Percentiles rank a stretch among this genome's conserved stretches.
phyloP scores from a whole-genome alignment of 2,329 filamentous ascomycete species.

The Dactylella cylindrospora region DNA sequence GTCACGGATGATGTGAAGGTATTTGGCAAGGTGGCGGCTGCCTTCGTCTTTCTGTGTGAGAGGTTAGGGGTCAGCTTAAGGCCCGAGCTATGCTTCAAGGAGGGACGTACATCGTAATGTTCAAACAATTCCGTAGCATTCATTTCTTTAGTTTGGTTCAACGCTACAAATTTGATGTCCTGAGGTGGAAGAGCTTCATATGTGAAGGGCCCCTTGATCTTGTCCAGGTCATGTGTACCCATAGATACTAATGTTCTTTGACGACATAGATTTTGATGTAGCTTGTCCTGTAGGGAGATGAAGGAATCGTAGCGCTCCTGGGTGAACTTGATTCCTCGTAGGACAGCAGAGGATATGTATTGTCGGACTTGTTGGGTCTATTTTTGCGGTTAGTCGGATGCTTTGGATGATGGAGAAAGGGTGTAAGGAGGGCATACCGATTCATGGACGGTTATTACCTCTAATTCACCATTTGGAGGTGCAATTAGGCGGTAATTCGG shows the following conservation, averaged over 20 bases:
- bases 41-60: constrained; percentile 75
- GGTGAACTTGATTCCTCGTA: constrained; percentile 89
- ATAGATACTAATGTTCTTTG: constrained; percentile 94
- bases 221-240: constrained; percentile 94
- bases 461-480: constrained; percentile 70
- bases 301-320: constrained; percentile 92
- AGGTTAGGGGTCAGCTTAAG: no score
- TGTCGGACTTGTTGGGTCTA: constrained; percentile 77
- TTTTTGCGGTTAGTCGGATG: constrained; percentile 45
- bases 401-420: background rate
- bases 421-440: constrained; percentile 26
- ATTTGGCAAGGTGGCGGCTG: constrained; percentile 71
- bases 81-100: background rate
- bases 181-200: constrained; percentile 92
- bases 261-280: constrained; percentile 92
- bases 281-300: constrained; percentile 95
- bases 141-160: constrained; percentile 91
- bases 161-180: constrained; percentile 83
- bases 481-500: constrained; percentile 78
- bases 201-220: constrained; percentile 88
- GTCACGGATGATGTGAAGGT: constrained; percentile 90
- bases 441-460: constrained; percentile 77
- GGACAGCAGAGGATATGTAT: constrained; percentile 82
- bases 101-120: constrained; percentile 71
- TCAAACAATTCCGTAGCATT: constrained; percentile 84